phyloP scores from a whole-genome alignment of 352 stramenopile genomes.

The Phytophthora pistaciae region DNA sequence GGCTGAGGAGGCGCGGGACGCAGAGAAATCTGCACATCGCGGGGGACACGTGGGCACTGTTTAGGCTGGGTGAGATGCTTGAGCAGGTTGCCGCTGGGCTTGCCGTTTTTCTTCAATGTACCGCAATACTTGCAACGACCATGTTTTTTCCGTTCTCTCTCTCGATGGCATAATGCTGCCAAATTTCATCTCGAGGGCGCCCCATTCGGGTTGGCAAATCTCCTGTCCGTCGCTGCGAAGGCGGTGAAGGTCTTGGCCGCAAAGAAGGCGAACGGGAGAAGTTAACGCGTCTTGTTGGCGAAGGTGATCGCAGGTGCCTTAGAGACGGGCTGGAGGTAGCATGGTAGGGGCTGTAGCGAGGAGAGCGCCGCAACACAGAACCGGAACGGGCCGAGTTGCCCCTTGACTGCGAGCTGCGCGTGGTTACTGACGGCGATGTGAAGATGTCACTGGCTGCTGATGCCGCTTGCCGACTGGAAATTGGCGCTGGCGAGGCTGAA shows the following conservation, averaged over 20 bases:
- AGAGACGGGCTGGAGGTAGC: neutral
- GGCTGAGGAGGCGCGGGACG: neutral
- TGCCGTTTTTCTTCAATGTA: neutral
- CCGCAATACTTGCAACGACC: constrained; percentile 2
- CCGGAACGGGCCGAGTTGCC: neutral
- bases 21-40: neutral
- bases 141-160: neutral
- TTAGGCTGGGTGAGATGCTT: neutral
- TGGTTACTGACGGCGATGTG: neutral
- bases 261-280: neutral
- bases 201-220: too few species aligned
- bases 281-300: neutral
- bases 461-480: neutral
- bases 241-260: too few species aligned
- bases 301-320: neutral
- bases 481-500: too few species aligned
- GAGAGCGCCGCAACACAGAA: neutral
- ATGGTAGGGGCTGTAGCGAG: neutral
- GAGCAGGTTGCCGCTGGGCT: neutral
- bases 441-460: neutral
- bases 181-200: neutral
- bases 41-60: neutral
- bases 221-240: too few species aligned
- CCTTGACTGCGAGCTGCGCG: neutral
- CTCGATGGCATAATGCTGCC: neutral